Evolutionary conservation across 208 protist species (phyloP).

Genomic region (Wallacemonas sp.): DNA sequence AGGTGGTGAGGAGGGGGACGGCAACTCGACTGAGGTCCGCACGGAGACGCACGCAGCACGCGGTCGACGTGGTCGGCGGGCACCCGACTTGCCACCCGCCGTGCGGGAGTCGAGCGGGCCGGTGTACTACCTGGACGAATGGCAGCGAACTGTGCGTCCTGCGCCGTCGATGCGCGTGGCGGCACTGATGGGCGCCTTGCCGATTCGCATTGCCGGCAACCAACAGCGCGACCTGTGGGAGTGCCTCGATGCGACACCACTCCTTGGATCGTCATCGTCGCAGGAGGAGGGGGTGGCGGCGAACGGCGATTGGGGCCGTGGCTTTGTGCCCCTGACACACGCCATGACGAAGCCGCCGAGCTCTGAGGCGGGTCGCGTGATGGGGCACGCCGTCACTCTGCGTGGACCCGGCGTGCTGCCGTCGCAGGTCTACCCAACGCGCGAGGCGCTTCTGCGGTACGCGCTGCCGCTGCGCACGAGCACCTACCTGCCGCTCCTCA

Average conservation of each 20-base stretch:
- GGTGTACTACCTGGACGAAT: slow-evolving; percentile 73
- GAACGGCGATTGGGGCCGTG: slow-evolving; percentile 11
- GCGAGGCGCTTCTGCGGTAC: slow-evolving; percentile 83
- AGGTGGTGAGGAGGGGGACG: neutral
- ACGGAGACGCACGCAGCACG: slow-evolving; percentile 1
- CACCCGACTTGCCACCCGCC: neutral
- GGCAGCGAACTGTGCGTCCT: slow-evolving; percentile 63
- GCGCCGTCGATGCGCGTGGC: slow-evolving; percentile 57
- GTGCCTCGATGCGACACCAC: slow-evolving; percentile 48
- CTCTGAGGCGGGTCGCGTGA: slow-evolving; percentile 49
- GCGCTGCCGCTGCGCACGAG: slow-evolving; percentile 57
- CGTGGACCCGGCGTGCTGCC: slow-evolving; percentile 61
- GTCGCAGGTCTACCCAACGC: slow-evolving; percentile 46
- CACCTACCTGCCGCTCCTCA: slow-evolving; percentile 68
- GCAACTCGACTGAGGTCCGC: too few species aligned
- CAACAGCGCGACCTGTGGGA: slow-evolving; percentile 55
- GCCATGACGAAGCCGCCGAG: slow-evolving; percentile 28
- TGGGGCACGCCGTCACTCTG: slow-evolving; percentile 71
- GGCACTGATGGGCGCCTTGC: slow-evolving; percentile 57
- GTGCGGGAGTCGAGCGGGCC: slow-evolving; percentile 28
- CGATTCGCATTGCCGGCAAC: slow-evolving; percentile 31
- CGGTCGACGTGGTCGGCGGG: neutral
- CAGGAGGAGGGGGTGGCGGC: neutral
- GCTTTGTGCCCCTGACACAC: slow-evolving; percentile 72
- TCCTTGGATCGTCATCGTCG: slow-evolving; percentile 33